phyloP scores from a whole-genome alignment of 306 rosid species.

The Corylus heterophylla region DNA sequence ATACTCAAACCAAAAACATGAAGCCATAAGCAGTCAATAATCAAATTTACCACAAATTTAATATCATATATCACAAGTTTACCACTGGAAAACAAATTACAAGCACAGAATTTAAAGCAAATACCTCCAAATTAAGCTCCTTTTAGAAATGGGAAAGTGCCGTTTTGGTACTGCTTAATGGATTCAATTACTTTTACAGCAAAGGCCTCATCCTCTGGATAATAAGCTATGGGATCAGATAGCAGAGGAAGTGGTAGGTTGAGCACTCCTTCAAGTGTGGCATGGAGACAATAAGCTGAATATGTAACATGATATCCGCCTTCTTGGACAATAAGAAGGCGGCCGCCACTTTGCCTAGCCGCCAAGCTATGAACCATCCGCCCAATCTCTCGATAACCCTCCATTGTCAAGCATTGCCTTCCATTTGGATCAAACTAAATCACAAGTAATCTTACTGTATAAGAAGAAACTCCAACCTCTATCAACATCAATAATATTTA shows the following conservation, averaged over 20 bases:
- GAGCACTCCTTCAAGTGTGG: slow-evolving; percentile 87
- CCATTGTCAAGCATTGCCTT: slow-evolving; percentile 92
- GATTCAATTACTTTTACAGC: slow-evolving; percentile 54
- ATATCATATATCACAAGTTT: not conserved
- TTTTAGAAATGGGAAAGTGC: slow-evolving; percentile 44
- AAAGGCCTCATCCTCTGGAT: slow-evolving; percentile 76
- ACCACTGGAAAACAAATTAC: not conserved
- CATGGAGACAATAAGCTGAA: slow-evolving; percentile 91
- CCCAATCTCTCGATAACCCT: slow-evolving; percentile 77
- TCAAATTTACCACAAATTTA: too few species aligned
- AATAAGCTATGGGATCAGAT: slow-evolving; percentile 63
- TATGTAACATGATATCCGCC: slow-evolving; percentile 93
- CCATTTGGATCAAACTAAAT: slow-evolving; percentile 92
- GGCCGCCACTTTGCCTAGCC: slow-evolving; percentile 45
- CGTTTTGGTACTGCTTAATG: slow-evolving; percentile 52
- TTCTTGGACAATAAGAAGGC: slow-evolving; percentile 80
- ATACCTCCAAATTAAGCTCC: slow-evolving; percentile 24
- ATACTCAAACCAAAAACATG: not conserved
- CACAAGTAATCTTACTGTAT: slow-evolving; percentile 14
- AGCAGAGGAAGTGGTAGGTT: slow-evolving; percentile 56
- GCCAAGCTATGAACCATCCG: slow-evolving; percentile 40
- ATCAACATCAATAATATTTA: not conserved
- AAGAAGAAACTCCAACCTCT: slow-evolving; percentile 11
- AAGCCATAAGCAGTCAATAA: not conserved
- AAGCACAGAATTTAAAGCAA: not conserved